Conservation (phyloP, 2,329 filamentous ascomycete genomes). For the Colletotrichum zoysiae region DNA sequence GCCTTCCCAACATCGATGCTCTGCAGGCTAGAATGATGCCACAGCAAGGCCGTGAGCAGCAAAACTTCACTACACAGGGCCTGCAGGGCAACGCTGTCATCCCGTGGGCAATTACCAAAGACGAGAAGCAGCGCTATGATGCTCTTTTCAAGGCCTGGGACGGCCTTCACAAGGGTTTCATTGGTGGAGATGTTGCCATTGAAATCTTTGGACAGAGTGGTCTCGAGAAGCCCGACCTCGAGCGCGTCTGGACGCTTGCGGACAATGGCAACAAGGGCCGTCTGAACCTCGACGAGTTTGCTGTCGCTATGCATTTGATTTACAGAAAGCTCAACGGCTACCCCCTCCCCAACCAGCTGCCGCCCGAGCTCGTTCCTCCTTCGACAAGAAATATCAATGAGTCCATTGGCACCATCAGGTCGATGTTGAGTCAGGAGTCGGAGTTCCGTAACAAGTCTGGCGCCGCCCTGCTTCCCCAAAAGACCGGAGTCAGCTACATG, state of each 20-base stretch:
- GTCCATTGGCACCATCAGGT: constrained; percentile 94
- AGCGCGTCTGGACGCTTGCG: constrained; percentile 93
- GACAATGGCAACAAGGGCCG: constrained; percentile 95
- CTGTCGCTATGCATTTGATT: constrained; percentile 98
- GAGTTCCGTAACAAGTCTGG: constrained; percentile 90
- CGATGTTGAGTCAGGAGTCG: constrained; percentile 88
- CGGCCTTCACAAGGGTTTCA: constrained; percentile 91
- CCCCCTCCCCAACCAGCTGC: constrained; percentile 86
- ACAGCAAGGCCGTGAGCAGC: constrained; percentile 88
- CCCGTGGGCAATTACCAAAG: constrained; percentile 98
- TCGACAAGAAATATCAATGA: constrained; percentile 94
- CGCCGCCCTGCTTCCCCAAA: constrained; percentile 90
- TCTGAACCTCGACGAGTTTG: constrained; percentile 96
- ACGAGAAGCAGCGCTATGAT: constrained; percentile 98
- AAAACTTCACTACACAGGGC: constrained; percentile 85
- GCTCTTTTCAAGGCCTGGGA: constrained; percentile 97
- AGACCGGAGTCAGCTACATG: constrained; percentile 97
- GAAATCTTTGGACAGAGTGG: constrained; percentile 98
- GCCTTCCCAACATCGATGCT: constrained; percentile 93
- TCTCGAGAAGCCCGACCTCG: constrained; percentile 88
- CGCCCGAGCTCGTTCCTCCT: constrained; percentile 92
- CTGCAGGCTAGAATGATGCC: constrained; percentile 97
- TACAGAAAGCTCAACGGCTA: constrained; percentile 98
- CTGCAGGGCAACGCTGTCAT: constrained; percentile 94
- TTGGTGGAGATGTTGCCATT: constrained; percentile 91